Conservation (phyloP, 176 grass and related monocot genomes). For the Aegilops longissima region DNA sequence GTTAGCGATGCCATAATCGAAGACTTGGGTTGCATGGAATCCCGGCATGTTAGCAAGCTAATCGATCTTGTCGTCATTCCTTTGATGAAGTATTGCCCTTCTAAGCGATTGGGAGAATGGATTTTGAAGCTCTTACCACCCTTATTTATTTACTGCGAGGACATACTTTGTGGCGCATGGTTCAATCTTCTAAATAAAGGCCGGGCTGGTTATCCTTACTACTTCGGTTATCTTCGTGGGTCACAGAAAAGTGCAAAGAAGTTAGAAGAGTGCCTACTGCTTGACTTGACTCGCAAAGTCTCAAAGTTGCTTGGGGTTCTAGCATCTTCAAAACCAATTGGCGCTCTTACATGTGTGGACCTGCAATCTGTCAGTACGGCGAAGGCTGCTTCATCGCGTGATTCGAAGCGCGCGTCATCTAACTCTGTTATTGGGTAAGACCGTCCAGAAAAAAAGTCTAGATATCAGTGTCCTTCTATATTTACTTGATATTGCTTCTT, state of each 20-base stretch:
- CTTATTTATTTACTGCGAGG: slow-evolving; percentile 51
- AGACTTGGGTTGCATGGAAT: slow-evolving; percentile 61
- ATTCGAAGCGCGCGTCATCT: slow-evolving; percentile 34
- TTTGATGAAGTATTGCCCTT: slow-evolving; percentile 49
- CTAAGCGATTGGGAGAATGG: slow-evolving; percentile 39
- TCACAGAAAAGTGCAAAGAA: slow-evolving; percentile 35
- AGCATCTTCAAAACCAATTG: slow-evolving; percentile 38
- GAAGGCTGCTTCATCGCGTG: slow-evolving; percentile 22
- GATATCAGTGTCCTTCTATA: no score
- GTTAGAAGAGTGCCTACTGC: neutral
- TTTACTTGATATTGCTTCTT: no score
- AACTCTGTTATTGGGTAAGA: slow-evolving; percentile 45
- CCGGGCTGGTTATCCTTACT: slow-evolving; percentile 44
- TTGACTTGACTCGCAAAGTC: slow-evolving; percentile 57
- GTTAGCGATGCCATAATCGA: slow-evolving; percentile 43
- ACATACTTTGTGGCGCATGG: slow-evolving; percentile 56
- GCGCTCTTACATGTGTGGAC: slow-evolving; percentile 33
- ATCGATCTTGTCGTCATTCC: slow-evolving; percentile 54
- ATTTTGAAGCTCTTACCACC: slow-evolving; percentile 47
- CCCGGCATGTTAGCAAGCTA: slow-evolving; percentile 51
- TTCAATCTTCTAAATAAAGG: slow-evolving; percentile 41
- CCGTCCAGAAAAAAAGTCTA: no score
- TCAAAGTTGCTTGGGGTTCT: slow-evolving; percentile 46
- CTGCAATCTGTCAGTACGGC: slow-evolving; percentile 40
- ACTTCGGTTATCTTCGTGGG: slow-evolving; percentile 53